Percentiles rank a stretch among this genome's conserved stretches.
Evolutionary conservation across 352 stramenopile genomes (phyloP).

Genomic region (Plasmopara viticola): DNA sequence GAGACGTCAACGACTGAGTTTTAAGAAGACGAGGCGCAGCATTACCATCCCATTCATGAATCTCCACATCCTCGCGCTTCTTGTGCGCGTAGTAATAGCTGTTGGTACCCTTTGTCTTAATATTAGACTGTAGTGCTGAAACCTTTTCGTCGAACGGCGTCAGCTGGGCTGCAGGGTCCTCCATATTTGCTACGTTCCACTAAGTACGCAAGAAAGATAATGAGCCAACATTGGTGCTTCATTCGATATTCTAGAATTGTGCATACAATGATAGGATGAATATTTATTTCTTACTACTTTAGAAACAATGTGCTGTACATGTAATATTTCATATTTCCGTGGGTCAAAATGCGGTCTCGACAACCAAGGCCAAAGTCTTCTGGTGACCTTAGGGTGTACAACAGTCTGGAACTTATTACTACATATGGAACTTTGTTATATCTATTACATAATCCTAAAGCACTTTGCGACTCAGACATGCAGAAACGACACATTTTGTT

Average conservation of each 20-base stretch:
- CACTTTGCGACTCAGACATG: no score
- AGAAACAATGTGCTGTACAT: no score
- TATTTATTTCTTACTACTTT: no score
- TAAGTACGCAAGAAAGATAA: neutral
- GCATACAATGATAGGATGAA: no score
- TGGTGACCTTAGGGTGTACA: no score
- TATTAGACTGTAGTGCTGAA: conserved; percentile 77
- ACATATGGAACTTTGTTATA: no score
- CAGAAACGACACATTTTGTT: no score
- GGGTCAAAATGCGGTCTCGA: no score
- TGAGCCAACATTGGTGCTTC: neutral
- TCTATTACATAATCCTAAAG: no score
- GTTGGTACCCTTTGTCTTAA: conserved; percentile 76
- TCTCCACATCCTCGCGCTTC: conserved; percentile 67
- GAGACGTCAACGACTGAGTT: conserved; percentile 20
- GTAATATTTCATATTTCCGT: no score
- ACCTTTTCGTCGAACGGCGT: conserved; percentile 7
- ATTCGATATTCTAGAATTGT: neutral
- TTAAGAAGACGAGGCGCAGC: conserved; percentile 71
- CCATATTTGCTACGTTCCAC: conserved; percentile 8
- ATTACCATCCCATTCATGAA: conserved; percentile 81
- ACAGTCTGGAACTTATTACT: no score
- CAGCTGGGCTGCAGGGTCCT: conserved; percentile 11
- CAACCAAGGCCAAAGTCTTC: no score
- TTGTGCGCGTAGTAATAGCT: conserved; percentile 88